Base-by-base conservation (phyloP, 208 protist species). In the Acanthamoeba lenticulata region DNA sequence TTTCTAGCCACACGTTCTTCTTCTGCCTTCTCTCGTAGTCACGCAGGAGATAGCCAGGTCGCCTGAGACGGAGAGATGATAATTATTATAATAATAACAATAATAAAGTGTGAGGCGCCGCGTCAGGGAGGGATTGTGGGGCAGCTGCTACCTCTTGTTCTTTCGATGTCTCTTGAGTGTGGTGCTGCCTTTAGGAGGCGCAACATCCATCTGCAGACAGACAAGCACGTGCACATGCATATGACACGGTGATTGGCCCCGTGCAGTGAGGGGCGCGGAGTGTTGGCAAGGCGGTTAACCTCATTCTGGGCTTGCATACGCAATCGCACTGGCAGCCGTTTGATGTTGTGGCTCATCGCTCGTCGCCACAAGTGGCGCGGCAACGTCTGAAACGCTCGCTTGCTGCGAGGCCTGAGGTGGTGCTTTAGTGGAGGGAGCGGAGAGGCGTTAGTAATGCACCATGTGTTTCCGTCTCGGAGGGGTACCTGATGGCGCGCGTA, bases 281-380 rank as follows among this genome's bases (percentile, higher is more conserved):
- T 52, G 5, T 17, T 52, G 9, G 45, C 9, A 52, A 52, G 45
- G 45, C 45, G 15, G 45, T 52, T 5, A 52, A 77, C 67, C 67
- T 77, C 67, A 21, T 77, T 77, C 34, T 45, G 32, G 13, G 94
- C 94, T 67, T 89, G 67, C 24, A 77, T 57, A 74, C 96, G 94
- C 27, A 96, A 45, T 55, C 96, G 92, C 32, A 93, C 27, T 19
- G 96, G 96, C 47, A 97, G 24, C n/a, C 94, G 72, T 49, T 97
- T 81, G 29, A 97, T 49, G 72, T 97, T 97, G 21, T 97, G 90
- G 85, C 95, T 96, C 96, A 97, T 97, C 21, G 96, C 94, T 40
- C 96, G 90, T 79, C 96, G 85, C 60, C 96, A 89, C 19, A 97
- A 38, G 91, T 97, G 94, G n/a, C 94, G 81, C 5, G 96, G 96